Base-by-base conservation (phyloP, 768 basidiomycete genomes). In the Psilocybe tampanensis region DNA sequence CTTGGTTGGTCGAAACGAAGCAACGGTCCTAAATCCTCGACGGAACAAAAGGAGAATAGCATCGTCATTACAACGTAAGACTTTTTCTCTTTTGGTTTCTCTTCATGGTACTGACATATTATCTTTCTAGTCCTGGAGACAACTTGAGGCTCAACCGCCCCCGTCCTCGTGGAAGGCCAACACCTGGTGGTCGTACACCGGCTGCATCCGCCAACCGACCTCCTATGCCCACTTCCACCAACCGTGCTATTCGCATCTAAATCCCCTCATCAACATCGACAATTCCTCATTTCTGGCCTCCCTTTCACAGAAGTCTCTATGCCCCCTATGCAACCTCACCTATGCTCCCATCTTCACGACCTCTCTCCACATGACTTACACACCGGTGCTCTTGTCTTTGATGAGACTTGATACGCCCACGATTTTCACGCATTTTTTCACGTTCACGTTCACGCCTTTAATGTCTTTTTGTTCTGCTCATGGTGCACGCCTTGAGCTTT, bases 1-100 rank as follows among this genome's bases (percentile, higher is more conserved):
- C 74, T 84, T 1, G 89, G 88, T 1, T 85, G 81, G 85, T 72
- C 84, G 41, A 90, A 90, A 72, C 81, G 84, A 33, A 83, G 79
- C 61, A 76, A 72, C 0, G 81, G 79, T 26, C 51, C 63, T 56
- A 47, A 55, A 36, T 55, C 54, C 19, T 47, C 54, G 8, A 55
- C 54, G 17, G 54, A 45, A 13, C 54, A 55, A 11, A 55, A 55
- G 24, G 54, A 55, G 22, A 55, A 55, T 47, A 34, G 22, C 33
- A 23, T 29, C 22, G 45, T 60, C 59, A 72, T 83, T 55, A 79
- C 76, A 71, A 86, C 81, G 89, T 90, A 67, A 63, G 86, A n/a
- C 83, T 2, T 5, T 47, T 19, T 13, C 52, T 55, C n/a, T 52
- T 49, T 33, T 8, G 23, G 18, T 1, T 52, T 29, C 52, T 33